Evolutionary conservation across 768 basidiomycete species (phyloP).

Genomic region (Stropharia rugosoannulata): DNA sequence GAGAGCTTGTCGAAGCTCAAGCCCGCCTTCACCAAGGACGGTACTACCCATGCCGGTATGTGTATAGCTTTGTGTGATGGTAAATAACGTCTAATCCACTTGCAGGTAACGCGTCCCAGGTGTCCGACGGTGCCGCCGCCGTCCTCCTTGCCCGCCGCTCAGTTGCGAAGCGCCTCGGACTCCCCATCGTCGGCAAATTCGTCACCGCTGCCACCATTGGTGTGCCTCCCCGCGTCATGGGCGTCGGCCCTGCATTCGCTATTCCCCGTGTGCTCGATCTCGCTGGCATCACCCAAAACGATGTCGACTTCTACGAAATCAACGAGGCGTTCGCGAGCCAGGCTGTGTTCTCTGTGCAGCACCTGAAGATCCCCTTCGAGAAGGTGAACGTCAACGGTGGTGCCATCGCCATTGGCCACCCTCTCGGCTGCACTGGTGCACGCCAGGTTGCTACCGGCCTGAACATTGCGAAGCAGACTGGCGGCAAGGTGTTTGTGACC

Average conservation of each 20-base stretch:
- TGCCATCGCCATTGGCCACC: constrained; percentile 88
- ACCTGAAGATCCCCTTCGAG: constrained; percentile 65
- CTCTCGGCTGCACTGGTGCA: constrained; percentile 85
- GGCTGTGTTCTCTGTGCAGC: constrained; percentile 71
- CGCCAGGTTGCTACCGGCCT: constrained; percentile 86
- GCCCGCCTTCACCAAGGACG: constrained; percentile 79
- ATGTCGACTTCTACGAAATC: constrained; percentile 90
- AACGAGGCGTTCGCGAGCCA: constrained; percentile 90
- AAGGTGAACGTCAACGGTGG: constrained; percentile 90
- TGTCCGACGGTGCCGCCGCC: constrained; percentile 92
- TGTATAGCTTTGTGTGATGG: constrained; percentile 3
- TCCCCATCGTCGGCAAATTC: constrained; percentile 89
- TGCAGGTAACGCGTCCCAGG: constrained; percentile 77
- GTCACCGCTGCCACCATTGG: constrained; percentile 69
- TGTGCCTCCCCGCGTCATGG: constrained; percentile 88
- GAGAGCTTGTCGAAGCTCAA: constrained; percentile 80
- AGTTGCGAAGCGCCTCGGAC: constrained; percentile 75
- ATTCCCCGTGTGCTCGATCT: constrained; percentile 74
- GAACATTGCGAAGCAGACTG: constrained; percentile 76
- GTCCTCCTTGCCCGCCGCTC: constrained; percentile 82
- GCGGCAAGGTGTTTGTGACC: constrained; percentile 77
- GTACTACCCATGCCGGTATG: constrained; percentile 69
- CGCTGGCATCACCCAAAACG: constrained; percentile 61
- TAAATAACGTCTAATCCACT: background rate
- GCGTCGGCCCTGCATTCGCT: constrained; percentile 87